Evolutionary conservation across 768 basidiomycete species (phyloP), one percentile per base, ranked within the genome.

Genomic region (Leucocoprinus leucothites): DNA sequence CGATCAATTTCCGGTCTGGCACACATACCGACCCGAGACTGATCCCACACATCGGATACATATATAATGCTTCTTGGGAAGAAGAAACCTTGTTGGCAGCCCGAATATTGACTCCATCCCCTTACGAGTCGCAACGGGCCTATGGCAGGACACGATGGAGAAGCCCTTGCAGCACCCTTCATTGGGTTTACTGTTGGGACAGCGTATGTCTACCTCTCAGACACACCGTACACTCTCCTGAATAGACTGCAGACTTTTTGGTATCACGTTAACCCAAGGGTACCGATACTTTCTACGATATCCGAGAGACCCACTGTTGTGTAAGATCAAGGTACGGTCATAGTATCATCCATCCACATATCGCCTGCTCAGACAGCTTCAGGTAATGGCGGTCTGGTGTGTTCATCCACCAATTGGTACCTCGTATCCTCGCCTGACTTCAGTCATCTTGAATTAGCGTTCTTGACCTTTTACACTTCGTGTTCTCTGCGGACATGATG

Each of bases 201-300:
- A 18, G 46, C 31, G 53, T 55, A 11, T 9, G 53, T 45, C 8
- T 9, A n/a, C 16, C 13, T 25, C 13, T 25, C 16, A 16, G 22
- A n/a, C 3, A 1, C 9, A 2, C 8, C 8, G n/a, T 28, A 2
- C 16, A 13, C n/a, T 16, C 6, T 8, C 2, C 45, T 46, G 9
- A 46, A 22, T 45, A 2, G 3, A 19, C 24, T 25, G 9, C 21
- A 55, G 53, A 16, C 38, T 55, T 16, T 47, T 55, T 16, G 53
- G 53, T n/a, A 25, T 48, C 9, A 55, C 53, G 9, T 24, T 55
- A 14, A 45, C 48, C 48, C 53, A 55, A 48, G 25, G 45, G 28
- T 48, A 28, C 46, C 53, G 41, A 11, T 55, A 55, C 26, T 55
- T 40, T 11, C 14, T 40, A 21, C 45, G 21, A 13, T 55, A 22